These are phyloP conservation scores for Penicillium vulpinum DNA, from an alignment of 2,329 filamentous ascomycete species.

Conservation along the genomic window DNA sequence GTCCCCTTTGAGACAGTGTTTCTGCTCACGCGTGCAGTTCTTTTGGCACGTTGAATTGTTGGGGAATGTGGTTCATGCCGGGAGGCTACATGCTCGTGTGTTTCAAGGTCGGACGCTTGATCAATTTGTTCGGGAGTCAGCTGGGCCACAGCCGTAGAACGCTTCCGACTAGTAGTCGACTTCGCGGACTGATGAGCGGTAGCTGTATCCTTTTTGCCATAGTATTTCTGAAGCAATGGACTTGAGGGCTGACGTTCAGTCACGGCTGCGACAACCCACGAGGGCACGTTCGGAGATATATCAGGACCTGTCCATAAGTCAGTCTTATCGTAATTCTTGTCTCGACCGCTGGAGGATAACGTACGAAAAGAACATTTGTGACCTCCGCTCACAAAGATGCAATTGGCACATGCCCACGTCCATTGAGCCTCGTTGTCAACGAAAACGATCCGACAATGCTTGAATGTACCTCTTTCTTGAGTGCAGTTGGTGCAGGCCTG, in stretches of 20 bases:
- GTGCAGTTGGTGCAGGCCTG: not conserved
- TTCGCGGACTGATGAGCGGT: too few species aligned
- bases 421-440: not conserved
- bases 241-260: not conserved
- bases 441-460: not conserved
- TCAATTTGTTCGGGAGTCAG: too few species aligned
- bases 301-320: not conserved
- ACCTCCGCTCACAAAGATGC: not conserved
- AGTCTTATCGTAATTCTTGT: too few species aligned
- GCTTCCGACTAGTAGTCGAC: not conserved
- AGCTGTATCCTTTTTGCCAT: too few species aligned
- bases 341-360: too few species aligned
- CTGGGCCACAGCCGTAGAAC: not conserved
- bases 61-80: too few species aligned
- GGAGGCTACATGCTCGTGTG: too few species aligned
- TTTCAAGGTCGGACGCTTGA: too few species aligned
- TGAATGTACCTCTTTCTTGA: not conserved
- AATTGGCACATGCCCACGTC: not conserved
- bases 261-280: not conserved
- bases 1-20: not conserved
- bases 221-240: too few species aligned
- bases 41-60: too few species aligned
- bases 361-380: not conserved
- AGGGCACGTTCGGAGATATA: not conserved
- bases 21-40: too few species aligned